Conservation (phyloP, 495 filamentous ascomycete genomes). For the Coniosporium apollinis region DNA sequence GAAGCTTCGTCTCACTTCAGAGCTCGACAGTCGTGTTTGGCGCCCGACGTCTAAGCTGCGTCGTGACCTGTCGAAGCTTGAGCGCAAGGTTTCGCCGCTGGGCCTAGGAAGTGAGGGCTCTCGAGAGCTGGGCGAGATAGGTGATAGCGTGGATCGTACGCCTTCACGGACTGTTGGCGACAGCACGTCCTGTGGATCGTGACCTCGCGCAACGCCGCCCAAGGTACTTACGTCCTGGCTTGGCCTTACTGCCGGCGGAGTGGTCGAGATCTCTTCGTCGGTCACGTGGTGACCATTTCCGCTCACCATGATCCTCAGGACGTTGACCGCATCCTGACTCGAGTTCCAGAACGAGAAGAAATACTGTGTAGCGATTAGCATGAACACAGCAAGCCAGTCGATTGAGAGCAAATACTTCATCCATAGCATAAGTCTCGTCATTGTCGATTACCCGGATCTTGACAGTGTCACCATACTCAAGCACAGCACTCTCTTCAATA, state of each 20-base stretch:
- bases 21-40: slow-evolving; percentile 24
- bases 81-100: slow-evolving; percentile 24
- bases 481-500: slow-evolving; percentile 79
- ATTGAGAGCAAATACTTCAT: slow-evolving; percentile 48
- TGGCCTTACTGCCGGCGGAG: too few relatives aligned
- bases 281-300: slow-evolving; percentile 29
- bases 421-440: slow-evolving; percentile 83
- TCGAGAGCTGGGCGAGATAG: slow-evolving; percentile 27
- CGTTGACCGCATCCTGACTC: slow-evolving; percentile 67
- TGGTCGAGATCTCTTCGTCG: too few relatives aligned
- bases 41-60: slow-evolving; percentile 8
- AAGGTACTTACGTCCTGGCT: too few relatives aligned
- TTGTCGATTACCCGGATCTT: slow-evolving; percentile 86
- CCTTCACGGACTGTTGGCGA: slow-evolving; percentile 38
- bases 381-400: neutral
- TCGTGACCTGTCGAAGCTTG: slow-evolving; percentile 18
- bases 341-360: slow-evolving; percentile 92
- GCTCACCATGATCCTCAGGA: slow-evolving; percentile 58
- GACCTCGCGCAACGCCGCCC: too few relatives aligned
- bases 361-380: slow-evolving; percentile 40
- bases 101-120: slow-evolving; percentile 25
- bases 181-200: too few relatives aligned
- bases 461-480: slow-evolving; percentile 85
- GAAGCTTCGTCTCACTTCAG: slow-evolving; percentile 32
- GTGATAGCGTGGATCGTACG: slow-evolving; percentile 47